Evolutionary conservation across 2,329 filamentous ascomycete species (phyloP), one percentile per base, ranked within the genome.

Genomic region (Tolypocladium guangdongense): DNA sequence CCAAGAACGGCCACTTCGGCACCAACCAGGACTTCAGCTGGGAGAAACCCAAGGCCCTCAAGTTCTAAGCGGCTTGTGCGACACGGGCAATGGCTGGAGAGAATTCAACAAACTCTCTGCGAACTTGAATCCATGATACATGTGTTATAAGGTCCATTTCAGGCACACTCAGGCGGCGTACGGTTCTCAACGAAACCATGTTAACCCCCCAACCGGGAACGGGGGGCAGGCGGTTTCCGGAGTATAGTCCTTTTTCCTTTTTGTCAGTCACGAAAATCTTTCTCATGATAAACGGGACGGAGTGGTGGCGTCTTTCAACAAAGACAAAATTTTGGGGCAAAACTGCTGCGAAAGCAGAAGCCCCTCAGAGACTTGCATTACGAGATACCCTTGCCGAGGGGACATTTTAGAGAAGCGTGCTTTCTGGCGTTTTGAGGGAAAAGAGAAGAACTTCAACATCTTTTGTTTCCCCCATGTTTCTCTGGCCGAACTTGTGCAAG

Each of bases 1-100:
- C 93, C 77, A 96, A 96, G 88, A 97, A 97, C 78, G 93, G 93
- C 66, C 93, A 99, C 84, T 99, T 99, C 77, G 80, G 80, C 62
- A 95, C 90, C 76, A 93, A 96, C 88, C 93, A 96, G 83, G 79
- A 74, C 74, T 99, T 99, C 83, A 84, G 79, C 76, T 99, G 93
- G 93, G 93, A 99, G 85, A 83, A 97, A 84, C 92, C 93, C 69
- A 96, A 96, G 88, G 66, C 80, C 63, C 88, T 99, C 69, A 91
- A 88, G 77, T 87, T 89, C 76, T 97, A 96, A 83, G 72, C 65
- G 57, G 50, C 55, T 53, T 49, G 41, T 37, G n/a, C 50, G 51
- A 12, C 39, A 12, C 50, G 24, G 33, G 53, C 43, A 11, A 33
- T 56, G 52, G 49, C 52, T 55, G 64, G 61, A 66, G 66, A 69